phyloP scores from a whole-genome alignment of 768 basidiomycete genomes.

The Suillus spraguei region DNA sequence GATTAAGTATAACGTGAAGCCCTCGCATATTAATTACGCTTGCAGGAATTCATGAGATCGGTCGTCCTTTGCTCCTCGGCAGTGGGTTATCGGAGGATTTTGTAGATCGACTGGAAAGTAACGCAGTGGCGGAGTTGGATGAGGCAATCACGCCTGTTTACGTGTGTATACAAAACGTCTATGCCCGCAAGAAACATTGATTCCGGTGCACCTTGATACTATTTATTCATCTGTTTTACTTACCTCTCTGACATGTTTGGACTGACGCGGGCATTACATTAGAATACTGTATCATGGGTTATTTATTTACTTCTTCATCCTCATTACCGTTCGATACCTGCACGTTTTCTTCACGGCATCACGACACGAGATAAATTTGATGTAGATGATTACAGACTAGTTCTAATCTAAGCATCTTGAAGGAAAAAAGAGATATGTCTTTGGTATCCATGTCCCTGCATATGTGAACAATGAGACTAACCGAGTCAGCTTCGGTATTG shows the following conservation, averaged over 20 bases:
- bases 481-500: constrained; percentile 10
- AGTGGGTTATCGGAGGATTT: constrained; percentile 57
- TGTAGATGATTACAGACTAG: not conserved
- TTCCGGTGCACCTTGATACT: constrained; percentile 8
- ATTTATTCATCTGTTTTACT: constrained; percentile 8
- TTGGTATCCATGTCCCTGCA: not conserved
- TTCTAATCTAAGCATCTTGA: not conserved
- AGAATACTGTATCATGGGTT: constrained; percentile 22
- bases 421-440: not conserved
- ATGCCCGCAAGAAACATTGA: constrained; percentile 44
- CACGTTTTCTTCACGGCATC: constrained; percentile 5
- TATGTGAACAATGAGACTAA: constrained; percentile 3
- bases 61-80: constrained; percentile 67
- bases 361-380: constrained; percentile 8
- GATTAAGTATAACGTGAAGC: constrained; percentile 2
- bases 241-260: constrained; percentile 9
- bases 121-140: constrained; percentile 53
- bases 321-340: constrained; percentile 13
- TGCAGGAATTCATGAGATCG: constrained; percentile 64
- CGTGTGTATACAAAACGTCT: constrained; percentile 60
- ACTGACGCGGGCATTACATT: constrained; percentile 19
- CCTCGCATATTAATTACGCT: constrained; percentile 1
- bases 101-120: constrained; percentile 54
- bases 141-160: constrained; percentile 49
- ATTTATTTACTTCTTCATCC: constrained; percentile 18